Percentiles rank a stretch among this genome's conserved stretches.
phyloP scores from a whole-genome alignment of 2,329 filamentous ascomycete species.

The Aspergillus quadrilineatus region DNA sequence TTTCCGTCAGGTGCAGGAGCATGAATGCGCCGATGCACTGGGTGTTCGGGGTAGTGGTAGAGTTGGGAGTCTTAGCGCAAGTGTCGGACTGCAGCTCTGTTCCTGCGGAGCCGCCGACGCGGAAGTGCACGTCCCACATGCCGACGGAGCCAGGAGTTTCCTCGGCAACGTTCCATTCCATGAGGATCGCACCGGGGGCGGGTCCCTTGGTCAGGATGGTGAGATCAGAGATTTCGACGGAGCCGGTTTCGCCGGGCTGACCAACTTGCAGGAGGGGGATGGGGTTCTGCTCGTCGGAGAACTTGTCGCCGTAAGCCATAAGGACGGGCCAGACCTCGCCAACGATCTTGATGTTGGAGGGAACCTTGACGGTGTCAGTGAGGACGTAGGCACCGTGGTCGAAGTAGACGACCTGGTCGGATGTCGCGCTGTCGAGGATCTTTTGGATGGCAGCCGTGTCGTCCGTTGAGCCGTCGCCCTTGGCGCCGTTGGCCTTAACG shows the following conservation, averaged over 20 bases:
- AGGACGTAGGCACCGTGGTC: conserved; percentile 65
- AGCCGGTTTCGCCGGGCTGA: conserved; percentile 70
- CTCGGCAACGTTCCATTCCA: conserved; percentile 85
- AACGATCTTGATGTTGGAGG: conserved; percentile 78
- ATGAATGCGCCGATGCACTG: conserved; percentile 73
- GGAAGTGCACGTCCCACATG: conserved; percentile 96
- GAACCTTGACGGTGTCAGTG: conserved; percentile 59
- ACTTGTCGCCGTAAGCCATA: conserved; percentile 74
- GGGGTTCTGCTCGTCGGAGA: conserved; percentile 72
- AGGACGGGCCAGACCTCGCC: conserved; percentile 91
- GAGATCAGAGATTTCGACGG: conserved; percentile 83
- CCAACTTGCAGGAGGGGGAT: conserved; percentile 83
- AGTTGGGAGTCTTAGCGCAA: conserved; percentile 73
- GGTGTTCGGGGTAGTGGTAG: conserved; percentile 60
- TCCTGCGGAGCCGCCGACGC: conserved; percentile 82
- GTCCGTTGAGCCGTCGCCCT: conserved; percentile 82
- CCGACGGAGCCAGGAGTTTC: conserved; percentile 64
- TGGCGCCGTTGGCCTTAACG: conserved; percentile 78
- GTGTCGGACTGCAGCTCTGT: conserved; percentile 76
- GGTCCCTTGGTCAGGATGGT: conserved; percentile 82
- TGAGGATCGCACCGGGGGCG: conserved; percentile 81
- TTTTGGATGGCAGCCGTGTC: conserved; percentile 83
- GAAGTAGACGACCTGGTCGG: conserved; percentile 62
- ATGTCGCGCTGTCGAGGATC: conserved; percentile 66
- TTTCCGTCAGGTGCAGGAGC: conserved; percentile 56